Evolutionary conservation across 2,329 filamentous ascomycete genomes (phyloP).

Genomic region (Cytospora leucostoma): DNA sequence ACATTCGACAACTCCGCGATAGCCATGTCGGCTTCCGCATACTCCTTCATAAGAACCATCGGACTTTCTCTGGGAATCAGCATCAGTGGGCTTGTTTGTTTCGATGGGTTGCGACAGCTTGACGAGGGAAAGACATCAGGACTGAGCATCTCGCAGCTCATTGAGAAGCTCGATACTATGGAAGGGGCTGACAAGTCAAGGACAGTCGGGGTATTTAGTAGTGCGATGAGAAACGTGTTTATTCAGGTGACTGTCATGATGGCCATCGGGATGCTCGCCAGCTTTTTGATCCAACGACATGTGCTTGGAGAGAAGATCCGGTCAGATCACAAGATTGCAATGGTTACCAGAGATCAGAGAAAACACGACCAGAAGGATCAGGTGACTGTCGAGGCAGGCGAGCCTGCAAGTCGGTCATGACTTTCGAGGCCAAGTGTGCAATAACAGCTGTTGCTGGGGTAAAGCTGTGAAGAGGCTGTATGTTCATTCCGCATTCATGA

Average conservation of each 20-base stretch:
- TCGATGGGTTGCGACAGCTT: slow-evolving; percentile 15
- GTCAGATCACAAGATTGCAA: slow-evolving; percentile 18
- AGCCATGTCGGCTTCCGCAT: slow-evolving; percentile 15
- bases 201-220: neutral
- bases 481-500: neutral
- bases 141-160: slow-evolving; percentile 13
- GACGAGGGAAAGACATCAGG: neutral
- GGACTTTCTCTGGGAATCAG: slow-evolving; percentile 21
- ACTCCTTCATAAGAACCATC: slow-evolving; percentile 22
- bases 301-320: slow-evolving; percentile 15
- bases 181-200: neutral
- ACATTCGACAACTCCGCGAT: slow-evolving; percentile 19
- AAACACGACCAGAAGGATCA: neutral
- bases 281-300: slow-evolving; percentile 11
- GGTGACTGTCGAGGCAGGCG: neutral
- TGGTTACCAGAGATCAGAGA: neutral
- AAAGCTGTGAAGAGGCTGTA: neutral
- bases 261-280: slow-evolving; percentile 17
- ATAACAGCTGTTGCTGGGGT: neutral
- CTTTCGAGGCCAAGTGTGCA: neutral
- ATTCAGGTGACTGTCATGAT: slow-evolving; percentile 19
- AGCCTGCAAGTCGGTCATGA: neutral
- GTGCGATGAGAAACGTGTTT: slow-evolving; percentile 16
- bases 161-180: neutral
- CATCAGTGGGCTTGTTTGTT: slow-evolving; percentile 21